Conservation (phyloP, 306 rosid genomes). For the Bauhinia variegata region DNA sequence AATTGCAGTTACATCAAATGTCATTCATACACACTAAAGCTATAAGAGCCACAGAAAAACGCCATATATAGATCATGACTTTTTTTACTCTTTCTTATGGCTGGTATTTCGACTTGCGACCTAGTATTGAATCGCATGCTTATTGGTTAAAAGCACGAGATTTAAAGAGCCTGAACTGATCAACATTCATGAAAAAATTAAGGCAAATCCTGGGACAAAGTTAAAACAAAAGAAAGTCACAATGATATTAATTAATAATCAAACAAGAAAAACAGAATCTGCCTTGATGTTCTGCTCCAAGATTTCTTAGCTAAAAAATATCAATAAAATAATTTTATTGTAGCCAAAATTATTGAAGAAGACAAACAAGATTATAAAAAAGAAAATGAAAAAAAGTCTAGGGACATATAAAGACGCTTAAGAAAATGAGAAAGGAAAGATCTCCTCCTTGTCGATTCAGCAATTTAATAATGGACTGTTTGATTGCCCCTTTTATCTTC, state of each 20-base stretch:
- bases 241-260: no score
- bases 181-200: not conserved
- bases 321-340: no score
- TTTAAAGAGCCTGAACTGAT: not conserved
- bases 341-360: conserved; percentile 22
- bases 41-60: conserved; percentile 38
- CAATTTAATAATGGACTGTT: conserved; percentile 39
- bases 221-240: not conserved
- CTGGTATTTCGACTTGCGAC: conserved; percentile 20
- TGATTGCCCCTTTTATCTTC: conserved; percentile 43
- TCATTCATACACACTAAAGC: conserved; percentile 20
- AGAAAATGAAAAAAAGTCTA: not conserved
- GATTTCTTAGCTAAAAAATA: no score
- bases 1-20: conserved; percentile 34
- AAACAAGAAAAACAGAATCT: no score
- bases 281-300: no score
- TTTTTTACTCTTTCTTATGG: no score
- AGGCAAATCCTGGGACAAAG: not conserved
- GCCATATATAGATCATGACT: conserved; percentile 19
- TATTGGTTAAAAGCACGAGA: not conserved
- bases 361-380: conserved; percentile 27
- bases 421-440: conserved; percentile 42
- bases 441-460: conserved; percentile 47
- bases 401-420: not conserved
- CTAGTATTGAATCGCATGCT: not conserved